Evolutionary conservation across 2,329 filamentous ascomycete species (phyloP), one percentile per base, ranked within the genome.

Genomic region (Passalora sequoiae): DNA sequence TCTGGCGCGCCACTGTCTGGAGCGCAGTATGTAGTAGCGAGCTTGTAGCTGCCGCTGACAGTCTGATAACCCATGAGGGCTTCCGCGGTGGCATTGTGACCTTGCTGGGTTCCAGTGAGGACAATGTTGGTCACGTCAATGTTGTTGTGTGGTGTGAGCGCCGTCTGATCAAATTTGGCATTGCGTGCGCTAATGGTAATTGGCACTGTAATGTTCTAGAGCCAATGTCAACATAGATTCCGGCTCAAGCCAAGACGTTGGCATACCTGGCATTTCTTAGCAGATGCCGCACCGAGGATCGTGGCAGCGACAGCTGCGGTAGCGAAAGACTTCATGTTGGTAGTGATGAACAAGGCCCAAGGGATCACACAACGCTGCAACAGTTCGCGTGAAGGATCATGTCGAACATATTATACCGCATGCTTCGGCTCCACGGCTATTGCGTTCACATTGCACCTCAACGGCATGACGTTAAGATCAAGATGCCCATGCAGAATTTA

Each of bases 1-100:
- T 68, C 59, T 8, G 70, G 51, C 10, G 46, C 40, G 8, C 60
- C 71, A 4, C 54, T 55, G 46, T 74, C 69, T 0, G 81, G 80
- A 40, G 70, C 64, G 62, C 81, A 85, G 66, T 81, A 81, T 7
- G 76, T 78, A 0, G 77, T 74, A 4, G 71, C 75, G 36, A 84
- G 75, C 4, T 74, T 60, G 64, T 81, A 83, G 17, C 64, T 67
- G 22, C 76, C 77, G 1, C 65, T 59, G 12, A 80, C 62, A 1
- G 70, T 75, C 20, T 66, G 56, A 53, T 76, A 77, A 28, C 70
- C 75, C n/a, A 61, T 58, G 2, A 77, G 59, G 2, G 72, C 53
- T 7, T 63, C 55, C 1, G 65, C 60, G 0, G 71, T 69, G 54
- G 69, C 76, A 55, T 81, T 76, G 31, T 64, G 57, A n/a, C 72